These are phyloP conservation scores for Ascochyta pisi DNA, from an alignment of 2,329 filamentous ascomycete species.

Conservation along the genomic window DNA sequence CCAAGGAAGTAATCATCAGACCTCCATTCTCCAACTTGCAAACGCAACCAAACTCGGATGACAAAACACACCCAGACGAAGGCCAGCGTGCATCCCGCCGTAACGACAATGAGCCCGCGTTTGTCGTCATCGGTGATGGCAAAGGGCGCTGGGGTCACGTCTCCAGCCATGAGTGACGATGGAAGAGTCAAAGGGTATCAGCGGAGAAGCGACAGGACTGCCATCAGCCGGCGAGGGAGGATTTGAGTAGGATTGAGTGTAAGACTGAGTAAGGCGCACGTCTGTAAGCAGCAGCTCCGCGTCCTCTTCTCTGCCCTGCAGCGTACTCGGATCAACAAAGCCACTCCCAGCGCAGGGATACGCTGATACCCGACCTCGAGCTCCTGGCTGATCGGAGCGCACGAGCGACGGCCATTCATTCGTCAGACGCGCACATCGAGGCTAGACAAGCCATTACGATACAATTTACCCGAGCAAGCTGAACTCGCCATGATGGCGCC, in stretches of 20 bases:
- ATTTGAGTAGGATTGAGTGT: conserved; percentile 4
- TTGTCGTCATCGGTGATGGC: conserved; percentile 41
- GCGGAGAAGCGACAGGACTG: conserved; percentile 5
- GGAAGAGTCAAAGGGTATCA: conserved; percentile 4
- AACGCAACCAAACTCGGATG: conserved; percentile 41
- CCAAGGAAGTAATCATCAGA: conserved; percentile 39
- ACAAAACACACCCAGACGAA: conserved; percentile 42
- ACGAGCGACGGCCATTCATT: conserved; percentile 10
- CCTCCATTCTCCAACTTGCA: conserved; percentile 38
- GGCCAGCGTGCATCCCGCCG: conserved; percentile 33
- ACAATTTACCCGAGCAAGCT: conserved; percentile 3
- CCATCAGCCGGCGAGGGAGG: conserved; percentile 9
- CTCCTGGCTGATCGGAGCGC: conserved; percentile 4
- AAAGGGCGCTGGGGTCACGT: conserved; percentile 36
- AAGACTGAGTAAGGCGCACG: conserved; percentile 1
- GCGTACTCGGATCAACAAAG: conserved; percentile 3
- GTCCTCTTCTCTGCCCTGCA: conserved; percentile 14
- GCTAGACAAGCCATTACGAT: conserved; percentile 7
- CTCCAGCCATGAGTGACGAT: conserved; percentile 26
- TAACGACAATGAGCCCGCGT: conserved; percentile 43
- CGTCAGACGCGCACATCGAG: neutral
- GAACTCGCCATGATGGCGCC: conserved; percentile 7
- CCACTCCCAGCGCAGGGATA: conserved; percentile 14
- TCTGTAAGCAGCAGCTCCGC: conserved; percentile 10
- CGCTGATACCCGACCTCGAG: conserved; percentile 13